Conservation (phyloP, 2,329 filamentous ascomycete genomes). For the Lecanicillium sp. region DNA sequence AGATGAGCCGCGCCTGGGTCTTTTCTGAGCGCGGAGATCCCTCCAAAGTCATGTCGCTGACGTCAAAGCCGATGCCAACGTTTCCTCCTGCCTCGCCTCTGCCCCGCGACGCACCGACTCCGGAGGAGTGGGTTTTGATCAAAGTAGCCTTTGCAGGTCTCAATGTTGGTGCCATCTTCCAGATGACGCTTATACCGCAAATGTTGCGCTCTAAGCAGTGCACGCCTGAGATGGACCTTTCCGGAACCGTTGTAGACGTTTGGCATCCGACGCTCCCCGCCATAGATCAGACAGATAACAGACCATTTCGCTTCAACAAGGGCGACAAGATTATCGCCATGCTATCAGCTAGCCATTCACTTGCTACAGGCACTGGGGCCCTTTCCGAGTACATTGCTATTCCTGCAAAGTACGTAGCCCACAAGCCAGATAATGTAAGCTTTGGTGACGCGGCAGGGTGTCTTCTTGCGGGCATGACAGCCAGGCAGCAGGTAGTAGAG, state of each 20-base stretch:
- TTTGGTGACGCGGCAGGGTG: slow-evolving; percentile 28
- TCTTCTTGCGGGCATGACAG: slow-evolving; percentile 29
- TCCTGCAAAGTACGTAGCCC: slow-evolving; percentile 22
- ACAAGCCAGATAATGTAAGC: slow-evolving; percentile 20
- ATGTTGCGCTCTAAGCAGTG: slow-evolving; percentile 25
- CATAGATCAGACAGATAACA: background rate
- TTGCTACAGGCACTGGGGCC: slow-evolving; percentile 27
- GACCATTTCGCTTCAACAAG: slow-evolving; percentile 15
- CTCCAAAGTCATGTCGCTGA: slow-evolving; percentile 17
- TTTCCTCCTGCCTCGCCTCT: slow-evolving; percentile 19
- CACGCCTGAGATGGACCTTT: slow-evolving; percentile 35
- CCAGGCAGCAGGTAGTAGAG: slow-evolving; percentile 27
- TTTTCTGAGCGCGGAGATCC: slow-evolving; percentile 20
- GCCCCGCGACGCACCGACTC: slow-evolving; percentile 16
- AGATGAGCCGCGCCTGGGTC: slow-evolving; percentile 18
- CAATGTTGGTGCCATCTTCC: slow-evolving; percentile 34
- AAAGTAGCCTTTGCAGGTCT: slow-evolving; percentile 34
- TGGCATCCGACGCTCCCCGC: slow-evolving; percentile 19
- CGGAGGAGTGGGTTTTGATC: slow-evolving; percentile 29
- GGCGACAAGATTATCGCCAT: slow-evolving; percentile 30
- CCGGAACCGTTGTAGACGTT: slow-evolving; percentile 28
- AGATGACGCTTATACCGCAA: slow-evolving; percentile 31
- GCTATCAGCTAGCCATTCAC: slow-evolving; percentile 23
- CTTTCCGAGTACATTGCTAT: slow-evolving; percentile 31
- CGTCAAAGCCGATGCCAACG: slow-evolving; percentile 13